A percentile compares a stretch with the other conserved stretches of the same genome.
Conservation (phyloP, 2,329 filamentous ascomycete species). For the Trichoderma afroharzianum region DNA sequence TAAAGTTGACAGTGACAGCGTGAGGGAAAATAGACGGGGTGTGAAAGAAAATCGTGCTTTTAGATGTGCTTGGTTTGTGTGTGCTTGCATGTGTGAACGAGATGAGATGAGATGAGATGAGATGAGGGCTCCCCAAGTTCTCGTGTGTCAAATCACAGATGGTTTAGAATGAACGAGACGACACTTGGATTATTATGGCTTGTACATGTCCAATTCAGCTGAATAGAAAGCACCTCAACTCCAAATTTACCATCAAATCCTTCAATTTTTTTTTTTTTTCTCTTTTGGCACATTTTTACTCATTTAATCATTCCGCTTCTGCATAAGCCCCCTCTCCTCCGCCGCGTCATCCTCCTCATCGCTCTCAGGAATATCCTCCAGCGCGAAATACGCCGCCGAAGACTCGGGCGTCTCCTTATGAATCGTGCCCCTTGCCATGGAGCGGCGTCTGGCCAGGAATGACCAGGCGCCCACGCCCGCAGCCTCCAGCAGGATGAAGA, state of each 20-base stretch:
- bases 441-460: not conserved
- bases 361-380: constrained; percentile 15
- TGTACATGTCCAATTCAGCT: not conserved
- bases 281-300: not conserved
- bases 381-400: constrained; percentile 16
- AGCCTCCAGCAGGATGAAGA: constrained; percentile 2
- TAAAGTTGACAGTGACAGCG: not conserved
- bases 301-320: not conserved
- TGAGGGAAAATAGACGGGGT: not conserved
- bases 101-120: not conserved
- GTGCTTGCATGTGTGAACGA: not conserved
- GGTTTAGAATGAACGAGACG: not conserved
- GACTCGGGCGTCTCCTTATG: constrained; percentile 11
- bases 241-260: not conserved
- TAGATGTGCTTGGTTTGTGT: not conserved
- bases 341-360: constrained; percentile 17
- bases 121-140: not conserved
- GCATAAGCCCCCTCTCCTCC: constrained; percentile 16
- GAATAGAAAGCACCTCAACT: not conserved
- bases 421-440: not conserved
- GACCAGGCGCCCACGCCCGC: constrained; percentile 5
- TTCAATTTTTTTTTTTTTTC: not conserved
- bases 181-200: not conserved
- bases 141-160: not conserved
- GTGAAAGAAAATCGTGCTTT: not conserved